Percentiles rank a stretch among this genome's conserved stretches.
Conservation (phyloP, 805 yeast species). For the Starmerella sirachaensis region DNA sequence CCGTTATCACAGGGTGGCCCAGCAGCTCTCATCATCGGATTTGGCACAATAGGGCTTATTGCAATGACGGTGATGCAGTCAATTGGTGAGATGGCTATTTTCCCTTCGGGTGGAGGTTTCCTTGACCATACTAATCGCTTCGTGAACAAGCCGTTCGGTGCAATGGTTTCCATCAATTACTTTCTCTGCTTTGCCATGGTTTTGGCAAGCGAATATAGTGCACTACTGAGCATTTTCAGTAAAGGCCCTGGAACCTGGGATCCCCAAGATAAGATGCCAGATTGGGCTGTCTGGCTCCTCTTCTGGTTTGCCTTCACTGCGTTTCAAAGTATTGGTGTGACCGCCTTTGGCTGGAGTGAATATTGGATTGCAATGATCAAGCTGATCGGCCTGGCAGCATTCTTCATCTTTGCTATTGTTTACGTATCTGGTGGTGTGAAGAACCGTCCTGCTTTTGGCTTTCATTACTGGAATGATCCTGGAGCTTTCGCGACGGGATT, state of each 20-base stretch:
- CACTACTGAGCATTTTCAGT: constrained; percentile 35
- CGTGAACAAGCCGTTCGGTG: constrained; percentile 38
- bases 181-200: constrained; percentile 40
- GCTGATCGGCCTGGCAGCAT: constrained; percentile 44
- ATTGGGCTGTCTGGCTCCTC: constrained; percentile 37
- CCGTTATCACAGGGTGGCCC: constrained; percentile 41
- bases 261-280: constrained; percentile 37
- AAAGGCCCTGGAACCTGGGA: constrained; percentile 15
- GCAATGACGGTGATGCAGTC: constrained; percentile 44
- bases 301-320: constrained; percentile 41
- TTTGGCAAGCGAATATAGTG: constrained; percentile 41
- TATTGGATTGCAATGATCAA: constrained; percentile 48
- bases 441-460: constrained; percentile 45
- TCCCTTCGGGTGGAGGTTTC: constrained; percentile 45
- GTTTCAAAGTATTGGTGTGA: constrained; percentile 40
- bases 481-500: constrained; percentile 36
- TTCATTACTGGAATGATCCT: constrained; percentile 45
- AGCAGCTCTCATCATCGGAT: constrained; percentile 40
- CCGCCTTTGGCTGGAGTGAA: constrained; percentile 52
- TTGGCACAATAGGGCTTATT: constrained; percentile 38
- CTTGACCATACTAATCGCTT: constrained; percentile 37
- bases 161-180: constrained; percentile 39
- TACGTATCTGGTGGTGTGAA: constrained; percentile 45
- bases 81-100: constrained; percentile 44
- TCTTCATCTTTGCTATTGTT: constrained; percentile 44